Conservation (phyloP, 192 early-diverging fungal genomes). For the Endogone sp. region DNA sequence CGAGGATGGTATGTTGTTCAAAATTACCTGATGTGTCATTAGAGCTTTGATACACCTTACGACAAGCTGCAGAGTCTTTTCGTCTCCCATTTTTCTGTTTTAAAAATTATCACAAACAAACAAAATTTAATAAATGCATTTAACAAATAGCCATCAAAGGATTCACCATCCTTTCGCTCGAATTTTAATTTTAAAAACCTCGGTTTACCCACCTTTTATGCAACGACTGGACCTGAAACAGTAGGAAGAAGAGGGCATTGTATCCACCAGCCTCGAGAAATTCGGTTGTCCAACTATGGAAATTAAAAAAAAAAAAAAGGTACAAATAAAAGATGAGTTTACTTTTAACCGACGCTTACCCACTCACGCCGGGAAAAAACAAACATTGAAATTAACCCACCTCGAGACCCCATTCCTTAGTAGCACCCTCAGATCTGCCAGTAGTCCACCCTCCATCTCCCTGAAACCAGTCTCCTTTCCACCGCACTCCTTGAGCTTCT, state of each 20-base stretch:
- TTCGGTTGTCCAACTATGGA: no score
- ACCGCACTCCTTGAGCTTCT: neutral
- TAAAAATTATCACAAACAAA: neutral
- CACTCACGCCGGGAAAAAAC: neutral
- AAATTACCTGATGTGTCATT: constrained; percentile 30
- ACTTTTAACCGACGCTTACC: no score
- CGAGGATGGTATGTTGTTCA: no score
- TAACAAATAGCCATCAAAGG: neutral
- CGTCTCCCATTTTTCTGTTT: constrained; percentile 20
- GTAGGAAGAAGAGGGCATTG: no score
- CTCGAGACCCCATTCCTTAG: neutral
- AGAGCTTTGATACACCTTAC: constrained; percentile 31
- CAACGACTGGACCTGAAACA: no score
- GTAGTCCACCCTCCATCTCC: neutral
- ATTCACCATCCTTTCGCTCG: neutral
- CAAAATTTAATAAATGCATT: neutral
- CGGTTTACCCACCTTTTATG: neutral
- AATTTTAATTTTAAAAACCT: neutral
- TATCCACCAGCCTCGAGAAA: no score
- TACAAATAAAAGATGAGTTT: no score
- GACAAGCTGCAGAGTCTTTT: constrained; percentile 28
- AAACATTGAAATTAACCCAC: neutral
- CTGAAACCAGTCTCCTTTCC: neutral
- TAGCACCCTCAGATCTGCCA: neutral
- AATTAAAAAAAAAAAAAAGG: no score